Percentiles rank a stretch among this genome's conserved stretches.
Conservation (phyloP, 2,329 filamentous ascomycete genomes). For the Fusarium mundagurra region DNA sequence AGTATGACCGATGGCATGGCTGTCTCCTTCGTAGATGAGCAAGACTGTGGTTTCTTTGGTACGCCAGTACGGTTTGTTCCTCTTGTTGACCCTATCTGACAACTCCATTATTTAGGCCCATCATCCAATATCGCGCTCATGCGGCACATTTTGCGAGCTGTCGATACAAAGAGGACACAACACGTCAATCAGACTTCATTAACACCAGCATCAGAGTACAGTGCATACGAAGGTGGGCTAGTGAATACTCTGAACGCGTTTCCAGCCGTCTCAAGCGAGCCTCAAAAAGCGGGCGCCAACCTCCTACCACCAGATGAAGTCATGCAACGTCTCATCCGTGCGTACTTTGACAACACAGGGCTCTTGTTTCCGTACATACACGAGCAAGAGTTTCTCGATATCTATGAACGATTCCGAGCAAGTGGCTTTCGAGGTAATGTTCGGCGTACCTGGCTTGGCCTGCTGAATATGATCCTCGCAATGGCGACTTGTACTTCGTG, state of each 20-base stretch:
- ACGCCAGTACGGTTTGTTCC: rapidly evolving
- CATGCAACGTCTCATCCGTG: constrained; percentile 29
- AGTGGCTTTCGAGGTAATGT: constrained; percentile 45
- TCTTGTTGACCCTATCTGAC: rapidly evolving
- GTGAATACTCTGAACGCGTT: neutral
- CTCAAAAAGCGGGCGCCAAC: neutral
- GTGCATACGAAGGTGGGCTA: neutral
- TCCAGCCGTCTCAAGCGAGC: neutral
- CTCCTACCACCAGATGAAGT: constrained; percentile 32
- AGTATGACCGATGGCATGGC: constrained; percentile 11
- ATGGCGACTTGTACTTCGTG: constrained; percentile 51
- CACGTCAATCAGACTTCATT: neutral
- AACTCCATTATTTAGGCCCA: neutral
- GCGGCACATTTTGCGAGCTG: neutral
- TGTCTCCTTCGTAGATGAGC: neutral
- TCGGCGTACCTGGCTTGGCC: constrained; percentile 59
- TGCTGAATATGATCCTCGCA: constrained; percentile 61
- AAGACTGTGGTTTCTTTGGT: constrained; percentile 14
- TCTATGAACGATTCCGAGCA: constrained; percentile 27
- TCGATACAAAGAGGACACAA: neutral
- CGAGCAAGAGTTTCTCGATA: constrained; percentile 38
- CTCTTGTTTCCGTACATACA: constrained; percentile 46
- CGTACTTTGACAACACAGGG: constrained; percentile 44
- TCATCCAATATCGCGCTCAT: constrained; percentile 10
- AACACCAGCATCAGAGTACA: neutral